Evolutionary conservation across 2,329 filamentous ascomycete genomes (phyloP), one percentile per base, ranked within the genome.

Genomic region (Stagonosporopsis rhizophila): DNA sequence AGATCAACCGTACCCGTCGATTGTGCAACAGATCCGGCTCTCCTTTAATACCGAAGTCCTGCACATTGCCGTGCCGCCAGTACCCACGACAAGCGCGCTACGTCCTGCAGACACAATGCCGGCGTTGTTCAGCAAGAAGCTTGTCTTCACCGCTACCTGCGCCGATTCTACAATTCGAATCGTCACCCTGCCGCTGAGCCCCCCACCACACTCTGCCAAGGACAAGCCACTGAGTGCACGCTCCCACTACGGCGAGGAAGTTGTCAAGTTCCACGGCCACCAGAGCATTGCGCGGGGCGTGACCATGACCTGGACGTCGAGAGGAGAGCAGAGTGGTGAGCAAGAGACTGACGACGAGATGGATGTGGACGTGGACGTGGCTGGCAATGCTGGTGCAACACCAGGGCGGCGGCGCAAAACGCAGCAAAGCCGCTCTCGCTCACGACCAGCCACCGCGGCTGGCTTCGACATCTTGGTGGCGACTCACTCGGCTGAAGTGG

Each of bases 131-230:
- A 78, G 77, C 38, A 75, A 77, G 34, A 80, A 77, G 50, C 80
- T 88, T 15, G 76, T 86, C 22, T 75, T 87, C 34, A 78, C 81
- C 0, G 81, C 82, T 4, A 79, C 82, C 15, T 87, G 84, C 60
- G 79, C 82, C 15, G 85, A 88, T 67, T 81, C 79, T 14, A 83
- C 79, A n/a, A 77, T 85, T 11, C 79, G 81, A 27, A 64, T 88
- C 44, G 75, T 88, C 20, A 80, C 80, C 4, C 65, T 87, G 17
- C 84, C 85, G 4, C 74, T 87, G 22, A 69, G 70, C 12, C 84
- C 85, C 44, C 84, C 84, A 22, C 77, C 82, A 35, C 69, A 79
- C 32, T 65, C 62, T 9, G 66, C 66, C 19, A 75, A 73, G 52
- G 68, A 66, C 25, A 68, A 62, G 46, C 55, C 63, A 17, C 42